Evolutionary conservation across 1,284 basidiomycete genomes (phyloP).

Genomic region (Anthracocystis setariae): DNA sequence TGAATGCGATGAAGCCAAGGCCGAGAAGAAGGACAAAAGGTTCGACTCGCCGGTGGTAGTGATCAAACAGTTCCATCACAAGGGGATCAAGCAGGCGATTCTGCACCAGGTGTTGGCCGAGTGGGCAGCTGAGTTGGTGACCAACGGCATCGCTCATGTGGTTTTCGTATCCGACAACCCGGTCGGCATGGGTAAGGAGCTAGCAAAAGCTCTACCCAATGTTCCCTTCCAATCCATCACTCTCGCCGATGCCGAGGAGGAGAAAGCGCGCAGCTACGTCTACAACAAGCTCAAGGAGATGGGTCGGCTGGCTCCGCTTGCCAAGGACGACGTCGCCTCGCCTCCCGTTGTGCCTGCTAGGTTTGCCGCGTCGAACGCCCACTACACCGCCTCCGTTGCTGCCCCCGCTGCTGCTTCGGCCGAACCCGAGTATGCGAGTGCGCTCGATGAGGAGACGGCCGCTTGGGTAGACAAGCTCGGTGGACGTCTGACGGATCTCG

Average conservation of each 20-base stretch:
- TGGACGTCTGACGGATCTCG: slow-evolving; percentile 62
- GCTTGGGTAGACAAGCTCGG: slow-evolving; percentile 62
- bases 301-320: slow-evolving; percentile 63
- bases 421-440: slow-evolving; percentile 16
- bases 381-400: neutral
- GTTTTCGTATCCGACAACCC: slow-evolving; percentile 89
- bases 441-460: slow-evolving; percentile 49
- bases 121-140: slow-evolving; percentile 78
- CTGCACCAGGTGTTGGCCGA: slow-evolving; percentile 80
- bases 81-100: slow-evolving; percentile 73
- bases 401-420: neutral
- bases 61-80: slow-evolving; percentile 62
- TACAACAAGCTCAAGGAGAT: slow-evolving; percentile 79
- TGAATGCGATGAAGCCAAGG: slow-evolving; percentile 1
- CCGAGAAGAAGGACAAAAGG: slow-evolving; percentile 20
- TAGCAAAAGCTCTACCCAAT: slow-evolving; percentile 86
- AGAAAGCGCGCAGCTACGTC: slow-evolving; percentile 82
- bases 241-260: slow-evolving; percentile 79
- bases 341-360: slow-evolving; percentile 4
- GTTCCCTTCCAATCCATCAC: slow-evolving; percentile 76
- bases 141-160: slow-evolving; percentile 82
- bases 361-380: slow-evolving; percentile 8
- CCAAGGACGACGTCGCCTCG: slow-evolving; percentile 2
- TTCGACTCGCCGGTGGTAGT: slow-evolving; percentile 55
- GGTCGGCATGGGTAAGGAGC: slow-evolving; percentile 79